Base-by-base conservation (phyloP, 176 grass and related monocot species). In the Triticum timopheevii region DNA sequence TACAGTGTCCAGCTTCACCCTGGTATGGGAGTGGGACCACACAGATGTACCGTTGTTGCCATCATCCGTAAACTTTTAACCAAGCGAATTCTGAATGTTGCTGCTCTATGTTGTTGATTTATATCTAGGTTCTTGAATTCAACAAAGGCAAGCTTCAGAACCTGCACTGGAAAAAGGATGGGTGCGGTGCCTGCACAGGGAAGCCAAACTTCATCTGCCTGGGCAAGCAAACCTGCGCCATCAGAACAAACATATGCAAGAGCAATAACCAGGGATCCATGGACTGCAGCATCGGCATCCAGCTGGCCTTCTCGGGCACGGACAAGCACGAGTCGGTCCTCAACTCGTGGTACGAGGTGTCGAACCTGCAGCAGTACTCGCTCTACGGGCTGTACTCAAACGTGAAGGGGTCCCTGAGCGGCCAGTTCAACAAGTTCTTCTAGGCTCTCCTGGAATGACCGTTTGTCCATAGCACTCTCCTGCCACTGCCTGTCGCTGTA, bases 331-430 rank as follows among this genome's bases (percentile, higher is more conserved):
- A 94, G 13, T 79, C 90, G 3, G 94, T 97, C 64, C 90, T 99
- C 24, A 99, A 99, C 74, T 99, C 97, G 11, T 99, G 97, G 97
- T 99, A 99, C 5, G 97, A 99, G 73, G 97, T 94, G 6, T 90
- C 97, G 44, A 96, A 99, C 54, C 89, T 99, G 23, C 92, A 86
- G 25, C 97, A 99, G 84, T 96, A 99, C 84, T 94, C 94, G 67
- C 94, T 99, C 4, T 97, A 91, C 15, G 90, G 90, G 20, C 87
- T 99, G 28, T 99, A 97, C 79, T 94, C 92, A 15, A 93, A 99
- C 86, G 87, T 97, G 63, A 99, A 84, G 83, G 90, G 82, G 70
- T 86, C 92, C 67, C 82, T 97, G 56, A 88, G 90, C 12, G 82
- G 85, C 84, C 94, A 93, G 84, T 94, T 90, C 87, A 89, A 92